Evolutionary conservation across 495 filamentous ascomycete species (phyloP).

Genomic region (Bathelium albidoporum): DNA sequence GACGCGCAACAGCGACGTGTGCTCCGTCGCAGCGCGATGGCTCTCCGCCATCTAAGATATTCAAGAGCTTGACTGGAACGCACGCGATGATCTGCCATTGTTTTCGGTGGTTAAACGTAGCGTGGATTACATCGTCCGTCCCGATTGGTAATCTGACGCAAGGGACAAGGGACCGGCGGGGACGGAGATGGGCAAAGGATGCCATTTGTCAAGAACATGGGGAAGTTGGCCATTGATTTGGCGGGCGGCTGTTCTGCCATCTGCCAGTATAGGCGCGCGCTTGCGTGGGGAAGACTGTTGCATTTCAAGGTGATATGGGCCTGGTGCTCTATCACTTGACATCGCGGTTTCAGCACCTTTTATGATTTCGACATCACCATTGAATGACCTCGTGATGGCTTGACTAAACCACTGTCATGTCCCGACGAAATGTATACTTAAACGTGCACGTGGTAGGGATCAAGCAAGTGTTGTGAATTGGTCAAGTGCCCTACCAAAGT

Average conservation of each 20-base stretch:
- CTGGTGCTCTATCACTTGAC: too few species aligned
- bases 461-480: slow-evolving; percentile 47
- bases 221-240: not conserved
- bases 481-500: too few species aligned
- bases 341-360: too few species aligned
- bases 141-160: not conserved
- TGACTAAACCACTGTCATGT: too few species aligned
- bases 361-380: too few species aligned
- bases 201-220: not conserved
- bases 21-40: not conserved
- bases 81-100: not conserved
- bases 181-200: not conserved
- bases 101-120: too few species aligned
- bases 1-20: not conserved
- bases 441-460: slow-evolving; percentile 44
- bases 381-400: too few species aligned
- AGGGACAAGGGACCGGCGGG: not conserved
- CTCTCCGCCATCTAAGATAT: not conserved
- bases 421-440: too few species aligned
- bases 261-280: not conserved
- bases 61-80: not conserved
- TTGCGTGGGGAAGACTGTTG: not conserved
- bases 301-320: too few species aligned
- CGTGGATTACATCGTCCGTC: not conserved
- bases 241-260: not conserved